Conservation (phyloP, 2,329 filamentous ascomycete species). For the Fonsecaea erecta region DNA sequence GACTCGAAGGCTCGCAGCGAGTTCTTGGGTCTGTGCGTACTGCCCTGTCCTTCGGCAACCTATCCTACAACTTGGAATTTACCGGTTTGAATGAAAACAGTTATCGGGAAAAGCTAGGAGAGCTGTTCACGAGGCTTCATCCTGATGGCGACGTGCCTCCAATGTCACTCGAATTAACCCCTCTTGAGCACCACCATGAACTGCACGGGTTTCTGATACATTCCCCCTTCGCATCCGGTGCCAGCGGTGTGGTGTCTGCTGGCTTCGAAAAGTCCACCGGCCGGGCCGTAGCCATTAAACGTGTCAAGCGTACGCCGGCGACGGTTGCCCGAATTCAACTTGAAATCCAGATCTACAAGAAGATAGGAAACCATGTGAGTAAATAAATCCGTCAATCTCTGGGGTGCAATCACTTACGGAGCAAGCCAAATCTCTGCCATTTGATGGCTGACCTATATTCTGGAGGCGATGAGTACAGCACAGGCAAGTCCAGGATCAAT, state of each 20-base stretch:
- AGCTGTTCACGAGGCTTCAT: conserved; percentile 7
- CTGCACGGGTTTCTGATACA: conserved; percentile 24
- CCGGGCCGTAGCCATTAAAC: conserved; percentile 20
- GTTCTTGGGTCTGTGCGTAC: conserved; percentile 12
- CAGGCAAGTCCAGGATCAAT: conserved; percentile 21
- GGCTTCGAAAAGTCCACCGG: conserved; percentile 20
- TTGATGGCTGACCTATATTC: conserved; percentile 20
- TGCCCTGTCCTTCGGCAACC: conserved; percentile 18
- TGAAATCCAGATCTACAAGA: conserved; percentile 18
- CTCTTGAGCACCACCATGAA: conserved; percentile 21
- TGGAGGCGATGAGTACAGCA: conserved; percentile 20
- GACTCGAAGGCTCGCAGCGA: conserved; percentile 9
- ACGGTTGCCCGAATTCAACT: conserved; percentile 13
- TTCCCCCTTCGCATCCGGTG: conserved; percentile 23
- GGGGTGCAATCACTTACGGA: not conserved
- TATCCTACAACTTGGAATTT: conserved; percentile 24
- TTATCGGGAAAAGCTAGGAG: conserved; percentile 17
- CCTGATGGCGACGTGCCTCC: conserved; percentile 15
- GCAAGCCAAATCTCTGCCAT: conserved; percentile 21
- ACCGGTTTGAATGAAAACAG: conserved; percentile 11
- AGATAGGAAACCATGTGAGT: conserved; percentile 22
- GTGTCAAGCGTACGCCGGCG: conserved; percentile 19
- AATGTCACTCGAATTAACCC: conserved; percentile 22
- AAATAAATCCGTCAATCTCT: not conserved
- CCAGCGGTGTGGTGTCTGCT: conserved; percentile 25